Base-by-base conservation (phyloP, 805 yeast species). In the Dipodascopsis tothii region DNA sequence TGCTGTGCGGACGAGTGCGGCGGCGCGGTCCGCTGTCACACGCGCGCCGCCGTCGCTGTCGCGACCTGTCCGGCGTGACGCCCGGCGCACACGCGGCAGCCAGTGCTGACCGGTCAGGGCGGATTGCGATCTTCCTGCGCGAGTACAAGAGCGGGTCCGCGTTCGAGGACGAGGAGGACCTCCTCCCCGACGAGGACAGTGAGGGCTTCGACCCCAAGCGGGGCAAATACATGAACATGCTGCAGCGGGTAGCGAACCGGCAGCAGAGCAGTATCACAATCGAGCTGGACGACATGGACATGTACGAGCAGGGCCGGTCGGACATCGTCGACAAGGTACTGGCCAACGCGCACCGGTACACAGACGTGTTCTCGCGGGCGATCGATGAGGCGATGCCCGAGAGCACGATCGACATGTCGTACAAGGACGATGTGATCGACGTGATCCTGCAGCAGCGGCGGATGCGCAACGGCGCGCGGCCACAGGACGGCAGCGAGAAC, bases 381-480 rank as follows among this genome's bases (percentile, higher is more conserved):
- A 75, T 85, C 35, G 99, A 92, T 64, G 79, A 77, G 39, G 62
- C 85, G 45, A 74, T 90, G 76, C 98, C 98, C 0, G 73, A 72
- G 50, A 90, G 97, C n/a, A 81, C 92, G 1, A 77, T 73, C 39
- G 88, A 84, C 48, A 71, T 90, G 41, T 68, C 79, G 36, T 84
- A 82, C 60, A 78, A 79, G 54, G 96, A 86, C 61, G 95, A 85
- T 55, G 97, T 92, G 9, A 68, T 92, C 51, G 98, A 92, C 60
- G 94, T 92, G 46, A 85, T 92, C 44, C 70, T 88, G 53, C 88
- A 85, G 59, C 97, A 92, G 68, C 76, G 99, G 62, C 78, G 74
- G 57, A 74, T 85, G 60, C 75, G 95, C 60, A 90, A 90, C 62
- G 77, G 76, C 54, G 75, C 90, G 49, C 69, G 79, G 28, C 76